A percentile compares a stretch with the other conserved stretches of the same genome.
These are phyloP conservation scores for Agroathelia rolfsii DNA, from an alignment of 1,284 basidiomycete species.

Conservation along the genomic window DNA sequence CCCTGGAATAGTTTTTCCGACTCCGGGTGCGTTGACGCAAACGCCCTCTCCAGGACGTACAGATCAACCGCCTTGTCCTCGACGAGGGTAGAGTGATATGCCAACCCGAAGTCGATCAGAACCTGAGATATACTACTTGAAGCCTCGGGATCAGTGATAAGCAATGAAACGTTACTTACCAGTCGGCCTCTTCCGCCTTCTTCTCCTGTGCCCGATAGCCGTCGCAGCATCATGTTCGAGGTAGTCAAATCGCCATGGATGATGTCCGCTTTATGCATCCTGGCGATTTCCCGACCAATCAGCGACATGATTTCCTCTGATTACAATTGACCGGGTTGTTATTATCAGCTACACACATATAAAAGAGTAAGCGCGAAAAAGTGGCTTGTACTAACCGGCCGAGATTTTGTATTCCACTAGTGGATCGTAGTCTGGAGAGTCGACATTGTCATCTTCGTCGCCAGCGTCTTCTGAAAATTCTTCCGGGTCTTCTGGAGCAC, in stretches of 20 bases:
- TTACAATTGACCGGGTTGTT: slow-evolving; percentile 1
- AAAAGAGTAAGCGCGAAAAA: no score
- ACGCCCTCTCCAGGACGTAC: slow-evolving; percentile 95
- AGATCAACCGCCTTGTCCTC: slow-evolving; percentile 94
- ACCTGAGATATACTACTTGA: slow-evolving; percentile 31
- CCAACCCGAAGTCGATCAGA: slow-evolving; percentile 92
- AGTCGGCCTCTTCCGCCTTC: slow-evolving; percentile 17
- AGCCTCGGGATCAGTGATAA: slow-evolving; percentile 24
- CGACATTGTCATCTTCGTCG: slow-evolving; percentile 19
- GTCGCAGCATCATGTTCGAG: slow-evolving; percentile 93
- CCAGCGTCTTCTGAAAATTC: slow-evolving; percentile 31
- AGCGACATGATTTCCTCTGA: slow-evolving; percentile 64
- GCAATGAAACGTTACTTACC: slow-evolving; percentile 13
- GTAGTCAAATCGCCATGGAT: slow-evolving; percentile 97
- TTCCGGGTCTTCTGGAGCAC: slow-evolving; percentile 42
- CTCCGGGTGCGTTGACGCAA: slow-evolving; percentile 89
- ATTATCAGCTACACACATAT: slow-evolving; percentile 7
- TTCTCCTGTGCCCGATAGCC: slow-evolving; percentile 17
- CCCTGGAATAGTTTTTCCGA: slow-evolving; percentile 69
- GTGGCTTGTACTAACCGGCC: slow-evolving; percentile 47
- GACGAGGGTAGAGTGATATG: slow-evolving; percentile 62
- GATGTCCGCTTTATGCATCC: slow-evolving; percentile 83
- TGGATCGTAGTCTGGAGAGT: slow-evolving; percentile 20
- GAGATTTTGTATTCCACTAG: slow-evolving; percentile 45
- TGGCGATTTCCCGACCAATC: slow-evolving; percentile 82